Evolutionary conservation across 305 asterid genomes (phyloP).

Genomic region (Fraxinus platypoda): DNA sequence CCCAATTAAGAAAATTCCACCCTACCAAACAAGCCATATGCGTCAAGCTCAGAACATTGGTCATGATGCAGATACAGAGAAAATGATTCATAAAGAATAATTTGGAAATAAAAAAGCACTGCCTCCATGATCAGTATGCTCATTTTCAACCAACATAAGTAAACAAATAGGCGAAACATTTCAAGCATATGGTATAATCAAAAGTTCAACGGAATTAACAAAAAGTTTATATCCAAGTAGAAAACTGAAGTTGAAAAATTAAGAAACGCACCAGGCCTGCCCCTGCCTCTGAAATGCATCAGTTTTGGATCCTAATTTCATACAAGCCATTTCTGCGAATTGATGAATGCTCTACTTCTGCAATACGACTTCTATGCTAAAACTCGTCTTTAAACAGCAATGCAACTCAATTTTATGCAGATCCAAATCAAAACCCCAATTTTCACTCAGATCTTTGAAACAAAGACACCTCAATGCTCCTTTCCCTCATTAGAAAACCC

Average conservation of each 20-base stretch:
- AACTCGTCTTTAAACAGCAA: not conserved
- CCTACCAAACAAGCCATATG: not conserved
- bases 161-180: not conserved
- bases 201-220: not conserved
- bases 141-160: not conserved
- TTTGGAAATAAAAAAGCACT: not conserved
- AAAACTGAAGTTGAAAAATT: conserved; percentile 1
- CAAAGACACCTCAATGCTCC: conserved; percentile 6
- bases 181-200: not conserved
- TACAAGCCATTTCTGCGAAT: conserved; percentile 66
- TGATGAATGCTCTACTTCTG: too few relatives aligned
- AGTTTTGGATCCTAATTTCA: conserved; percentile 89
- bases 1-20: not conserved
- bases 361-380: conserved; percentile 15
- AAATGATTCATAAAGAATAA: not conserved
- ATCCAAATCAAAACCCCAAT: conserved; percentile 8
- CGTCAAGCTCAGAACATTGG: too few relatives aligned
- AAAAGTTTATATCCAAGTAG: not conserved
- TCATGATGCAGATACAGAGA: not conserved
- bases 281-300: conserved; percentile 92
- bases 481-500: not conserved
- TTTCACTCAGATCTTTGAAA: conserved; percentile 18
- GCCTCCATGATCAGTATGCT: not conserved
- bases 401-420: conserved; percentile 9
- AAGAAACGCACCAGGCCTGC: conserved; percentile 64